These are phyloP conservation scores for Cunninghamia lanceolata DNA, from an alignment of 75 land plant species.

Conservation along the genomic window DNA sequence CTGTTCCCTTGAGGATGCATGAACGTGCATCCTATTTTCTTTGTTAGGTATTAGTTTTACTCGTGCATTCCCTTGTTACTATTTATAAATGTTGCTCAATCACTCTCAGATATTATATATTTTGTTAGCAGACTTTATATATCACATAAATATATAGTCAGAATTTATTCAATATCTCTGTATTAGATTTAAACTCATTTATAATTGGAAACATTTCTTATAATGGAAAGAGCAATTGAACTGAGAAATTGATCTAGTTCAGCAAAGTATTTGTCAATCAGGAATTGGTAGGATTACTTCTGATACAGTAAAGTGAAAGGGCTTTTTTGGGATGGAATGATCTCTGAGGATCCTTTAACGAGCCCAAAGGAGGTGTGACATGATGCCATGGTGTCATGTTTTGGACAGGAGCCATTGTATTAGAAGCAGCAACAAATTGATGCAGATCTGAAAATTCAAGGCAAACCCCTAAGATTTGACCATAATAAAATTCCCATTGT, in stretches of 20 bases:
- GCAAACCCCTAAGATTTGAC: neutral
- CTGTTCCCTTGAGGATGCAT: neutral
- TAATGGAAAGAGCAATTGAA: neutral
- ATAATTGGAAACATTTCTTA: neutral
- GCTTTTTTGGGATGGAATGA: neutral
- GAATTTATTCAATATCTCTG: neutral
- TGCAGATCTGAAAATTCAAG: slow-evolving; percentile 3
- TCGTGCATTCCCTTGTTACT: neutral
- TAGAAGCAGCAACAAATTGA: neutral
- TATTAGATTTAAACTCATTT: neutral
- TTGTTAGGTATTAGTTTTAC: neutral
- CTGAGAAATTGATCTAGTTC: neutral
- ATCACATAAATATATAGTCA: neutral
- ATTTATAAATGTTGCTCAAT: neutral
- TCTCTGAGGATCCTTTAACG: neutral
- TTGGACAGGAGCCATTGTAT: neutral
- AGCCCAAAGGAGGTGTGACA: neutral
- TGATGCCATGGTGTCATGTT: neutral
- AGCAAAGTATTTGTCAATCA: neutral
- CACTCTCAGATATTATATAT: neutral
- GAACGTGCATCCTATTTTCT: neutral
- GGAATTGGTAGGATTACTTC: neutral
- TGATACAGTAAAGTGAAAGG: neutral
- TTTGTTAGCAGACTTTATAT: neutral
- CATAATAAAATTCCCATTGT: neutral